Base-by-base conservation (phyloP, 192 early-diverging fungal species). In the Coemansia sp. region DNA sequence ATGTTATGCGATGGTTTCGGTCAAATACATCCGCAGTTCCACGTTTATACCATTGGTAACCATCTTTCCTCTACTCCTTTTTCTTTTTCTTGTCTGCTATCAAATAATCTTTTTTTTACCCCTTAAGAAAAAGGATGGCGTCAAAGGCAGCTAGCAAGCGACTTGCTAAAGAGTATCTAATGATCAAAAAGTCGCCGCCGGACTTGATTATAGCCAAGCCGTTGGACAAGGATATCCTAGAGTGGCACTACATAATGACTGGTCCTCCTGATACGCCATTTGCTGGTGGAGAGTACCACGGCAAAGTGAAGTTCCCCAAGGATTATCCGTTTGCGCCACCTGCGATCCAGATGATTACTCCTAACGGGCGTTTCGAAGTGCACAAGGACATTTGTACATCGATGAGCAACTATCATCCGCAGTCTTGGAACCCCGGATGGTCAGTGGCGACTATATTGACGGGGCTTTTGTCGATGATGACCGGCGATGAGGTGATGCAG, bases 371-470 rank as follows among this genome's bases (percentile, higher is more conserved):
- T 15, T 99, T 99, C 77, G 92, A 97, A 74, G 76, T 95, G 27
- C 89, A 93, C 72, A 97, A 93, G 67, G 96, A 99, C 72, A 96
- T 99, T 3, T 99, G 97, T 67, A 86, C 98, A 55, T 94, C 91
- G 63, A 96, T 97, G 66, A 96, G 94, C 47, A 93, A 90, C 41
- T 94, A 93, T 80, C 96, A 99, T 79, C 95, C 96, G 20, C 94
- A 99, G 76, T 91, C 88, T 63, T 98, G 97, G 96, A 90, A 95
- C 68, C 97, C 97, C 5, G 94, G 96, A 12, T 99, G 97, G 97
- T 96, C 95, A 13, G 93, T 99, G 40, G 91, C 94, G 12, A 95
- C 93, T 9, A 95, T 97, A 6, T 72, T 98, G 46, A 87, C 93
- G 5, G 97, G 93, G 0, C 78, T 99, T 20, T 88, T 96, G 73